A percentile compares a stretch with the other conserved stretches of the same genome.
Conservation (phyloP, 2,329 filamentous ascomycete species). For the Aspergillus thermomutatus region DNA sequence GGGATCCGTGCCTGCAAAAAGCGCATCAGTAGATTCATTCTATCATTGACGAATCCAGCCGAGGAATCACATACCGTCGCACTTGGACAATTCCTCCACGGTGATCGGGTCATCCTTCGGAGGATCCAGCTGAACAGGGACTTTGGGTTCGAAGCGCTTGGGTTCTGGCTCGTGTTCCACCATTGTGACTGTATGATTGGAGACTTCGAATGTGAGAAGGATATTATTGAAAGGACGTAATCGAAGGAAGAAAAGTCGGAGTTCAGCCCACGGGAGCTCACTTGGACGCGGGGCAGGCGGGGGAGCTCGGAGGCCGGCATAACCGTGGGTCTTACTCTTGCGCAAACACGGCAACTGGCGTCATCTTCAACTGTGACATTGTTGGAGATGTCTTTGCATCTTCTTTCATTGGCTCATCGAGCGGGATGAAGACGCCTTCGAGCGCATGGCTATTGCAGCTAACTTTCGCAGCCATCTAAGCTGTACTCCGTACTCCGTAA, state of each 20-base stretch:
- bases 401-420: neutral
- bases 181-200: conserved; percentile 21
- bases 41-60: conserved; percentile 1
- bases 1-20: conserved; percentile 34
- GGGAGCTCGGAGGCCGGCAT: conserved; percentile 13
- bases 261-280: neutral
- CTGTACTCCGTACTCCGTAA: neutral
- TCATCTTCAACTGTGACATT: neutral
- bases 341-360: neutral
- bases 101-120: conserved; percentile 87
- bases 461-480: neutral
- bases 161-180: conserved; percentile 24
- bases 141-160: conserved; percentile 41
- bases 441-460: neutral
- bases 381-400: neutral
- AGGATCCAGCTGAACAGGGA: conserved; percentile 60
- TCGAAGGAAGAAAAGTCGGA: neutral
- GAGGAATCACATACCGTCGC: conserved; percentile 64
- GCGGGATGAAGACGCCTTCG: neutral
- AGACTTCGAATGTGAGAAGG: neutral
- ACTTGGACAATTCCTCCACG: conserved; percentile 72
- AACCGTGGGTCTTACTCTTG: conserved; percentile 7
- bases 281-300: conserved; percentile 24
- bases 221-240: conserved; percentile 2
- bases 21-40: neutral